Evolutionary conservation across 2,329 filamentous ascomycete genomes (phyloP).

Genomic region (Aureobasidium musti): DNA sequence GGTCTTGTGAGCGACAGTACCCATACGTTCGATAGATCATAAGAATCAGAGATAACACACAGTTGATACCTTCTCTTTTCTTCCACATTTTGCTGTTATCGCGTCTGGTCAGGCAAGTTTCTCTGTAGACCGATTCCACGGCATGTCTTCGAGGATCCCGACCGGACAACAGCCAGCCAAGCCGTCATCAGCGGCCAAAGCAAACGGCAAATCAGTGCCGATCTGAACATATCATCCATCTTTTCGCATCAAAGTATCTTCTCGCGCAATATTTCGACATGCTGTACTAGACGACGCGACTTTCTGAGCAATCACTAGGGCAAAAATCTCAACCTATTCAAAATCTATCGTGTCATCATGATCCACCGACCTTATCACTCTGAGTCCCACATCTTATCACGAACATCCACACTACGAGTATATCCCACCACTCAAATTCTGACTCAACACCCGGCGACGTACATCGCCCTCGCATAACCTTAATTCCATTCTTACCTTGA

Average conservation of each 20-base stretch:
- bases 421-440: neutral
- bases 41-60: no score
- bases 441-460: neutral
- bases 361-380: neutral
- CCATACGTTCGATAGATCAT: neutral
- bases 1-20: neutral
- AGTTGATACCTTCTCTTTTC: no score
- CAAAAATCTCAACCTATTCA: no score
- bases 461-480: neutral
- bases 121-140: neutral
- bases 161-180: neutral
- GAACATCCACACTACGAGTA: neutral
- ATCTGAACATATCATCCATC: neutral
- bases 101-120: neutral
- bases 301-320: no score
- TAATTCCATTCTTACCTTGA: neutral
- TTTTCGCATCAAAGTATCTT: neutral
- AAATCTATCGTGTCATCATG: neutral
- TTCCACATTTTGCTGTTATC: neutral
- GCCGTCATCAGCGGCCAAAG: constrained; percentile 7
- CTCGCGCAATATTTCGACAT: neutral
- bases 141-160: neutral
- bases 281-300: neutral
- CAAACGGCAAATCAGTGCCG: constrained; percentile 5
- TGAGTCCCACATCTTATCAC: neutral